phyloP scores from a whole-genome alignment of 371 early-diverging fungal species.

The Mortierella sp. region DNA sequence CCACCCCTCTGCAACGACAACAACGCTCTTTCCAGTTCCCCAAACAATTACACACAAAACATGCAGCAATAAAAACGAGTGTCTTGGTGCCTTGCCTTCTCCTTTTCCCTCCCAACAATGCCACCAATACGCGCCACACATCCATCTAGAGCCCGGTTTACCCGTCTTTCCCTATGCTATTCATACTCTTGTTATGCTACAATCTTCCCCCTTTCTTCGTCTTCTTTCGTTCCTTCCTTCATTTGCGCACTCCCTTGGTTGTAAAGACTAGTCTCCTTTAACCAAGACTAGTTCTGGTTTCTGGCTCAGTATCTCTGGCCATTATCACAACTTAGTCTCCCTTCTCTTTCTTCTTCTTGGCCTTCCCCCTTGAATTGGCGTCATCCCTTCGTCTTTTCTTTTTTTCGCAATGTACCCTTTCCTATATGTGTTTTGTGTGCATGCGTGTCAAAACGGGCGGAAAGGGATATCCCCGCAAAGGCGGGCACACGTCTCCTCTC shows the following conservation, averaged over 20 bases:
- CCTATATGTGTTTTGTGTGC: neutral
- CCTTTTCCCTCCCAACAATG: neutral
- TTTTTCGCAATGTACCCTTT: neutral
- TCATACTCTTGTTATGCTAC: neutral
- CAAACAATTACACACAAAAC: too few relatives aligned
- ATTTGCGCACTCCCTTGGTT: neutral
- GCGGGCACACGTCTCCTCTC: neutral
- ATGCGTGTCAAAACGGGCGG: neutral
- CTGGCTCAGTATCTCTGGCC: too few relatives aligned
- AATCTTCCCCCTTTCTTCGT: neutral
- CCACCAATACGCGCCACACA: neutral
- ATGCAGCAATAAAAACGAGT: neutral
- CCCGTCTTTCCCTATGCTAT: neutral
- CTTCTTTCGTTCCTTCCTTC: neutral
- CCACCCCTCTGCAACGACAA: too few relatives aligned
- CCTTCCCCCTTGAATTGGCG: conserved; percentile 10
- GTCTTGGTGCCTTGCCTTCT: neutral
- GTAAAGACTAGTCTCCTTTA: neutral
- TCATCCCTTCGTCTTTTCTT: neutral
- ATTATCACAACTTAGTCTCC: neutral
- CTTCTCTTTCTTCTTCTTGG: neutral
- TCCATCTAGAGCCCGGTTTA: neutral
- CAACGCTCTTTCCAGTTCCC: too few relatives aligned
- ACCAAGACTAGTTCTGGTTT: neutral
- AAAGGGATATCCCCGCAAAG: neutral